A percentile compares a stretch with the other conserved stretches of the same genome.
Evolutionary conservation across 2,329 filamentous ascomycete genomes (phyloP).

Genomic region (Penicillium sp.): DNA sequence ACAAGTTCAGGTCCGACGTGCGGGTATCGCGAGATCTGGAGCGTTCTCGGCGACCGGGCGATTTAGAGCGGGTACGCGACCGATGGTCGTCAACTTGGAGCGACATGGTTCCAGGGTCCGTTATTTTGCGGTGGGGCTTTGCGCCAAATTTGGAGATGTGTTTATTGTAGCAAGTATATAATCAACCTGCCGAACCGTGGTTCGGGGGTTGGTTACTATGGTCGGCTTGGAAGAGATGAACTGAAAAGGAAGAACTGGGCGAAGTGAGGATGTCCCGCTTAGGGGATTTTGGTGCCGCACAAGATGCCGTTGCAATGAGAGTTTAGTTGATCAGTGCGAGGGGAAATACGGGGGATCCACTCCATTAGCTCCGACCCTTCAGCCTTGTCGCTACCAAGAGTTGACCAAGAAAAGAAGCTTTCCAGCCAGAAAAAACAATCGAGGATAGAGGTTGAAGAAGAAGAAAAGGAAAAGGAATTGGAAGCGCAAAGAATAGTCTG

Average conservation of each 20-base stretch:
- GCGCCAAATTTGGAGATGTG: conserved; percentile 15
- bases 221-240: background rate
- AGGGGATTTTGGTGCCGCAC: background rate
- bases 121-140: background rate
- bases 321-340: background rate
- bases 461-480: background rate
- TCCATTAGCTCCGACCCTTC: background rate
- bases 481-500: background rate
- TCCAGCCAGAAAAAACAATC: background rate
- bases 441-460: background rate
- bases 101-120: conserved; percentile 29
- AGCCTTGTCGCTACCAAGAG: background rate
- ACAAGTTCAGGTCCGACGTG: background rate
- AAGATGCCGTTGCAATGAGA: background rate
- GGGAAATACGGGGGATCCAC: background rate
- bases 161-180: conserved; percentile 15
- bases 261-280: background rate
- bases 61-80: conserved; percentile 48
- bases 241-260: background rate
- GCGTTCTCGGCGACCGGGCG: conserved; percentile 44
- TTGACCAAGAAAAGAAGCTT: background rate
- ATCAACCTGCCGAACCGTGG: background rate
- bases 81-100: conserved; percentile 44
- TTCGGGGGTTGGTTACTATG: background rate
- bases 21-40: conserved; percentile 46